These are phyloP conservation scores for Colletotrichum sp. DNA, from an alignment of 2,329 filamentous ascomycete genomes.

Conservation along the genomic window DNA sequence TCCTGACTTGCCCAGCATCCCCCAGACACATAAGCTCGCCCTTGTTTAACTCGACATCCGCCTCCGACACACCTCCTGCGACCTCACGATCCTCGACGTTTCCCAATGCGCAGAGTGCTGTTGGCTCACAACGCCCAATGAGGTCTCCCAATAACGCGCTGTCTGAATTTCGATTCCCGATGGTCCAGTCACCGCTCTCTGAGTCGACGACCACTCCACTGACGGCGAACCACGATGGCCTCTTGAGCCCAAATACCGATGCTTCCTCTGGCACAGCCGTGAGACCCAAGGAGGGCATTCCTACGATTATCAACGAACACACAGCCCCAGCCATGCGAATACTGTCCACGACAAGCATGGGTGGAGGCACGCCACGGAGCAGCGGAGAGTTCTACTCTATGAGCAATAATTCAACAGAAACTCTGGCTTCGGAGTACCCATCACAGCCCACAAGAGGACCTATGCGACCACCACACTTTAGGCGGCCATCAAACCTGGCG, in stretches of 20 bases:
- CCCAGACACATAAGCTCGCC: slow-evolving; percentile 54
- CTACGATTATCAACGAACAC: slow-evolving; percentile 58
- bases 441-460: slow-evolving; percentile 34
- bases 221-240: slow-evolving; percentile 38
- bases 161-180: slow-evolving; percentile 64
- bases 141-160: slow-evolving; percentile 48
- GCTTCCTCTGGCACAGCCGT: slow-evolving; percentile 32
- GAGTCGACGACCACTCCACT: slow-evolving; percentile 33
- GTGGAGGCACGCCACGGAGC: slow-evolving; percentile 80
- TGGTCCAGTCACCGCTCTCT: slow-evolving; percentile 45
- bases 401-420: slow-evolving; percentile 95
- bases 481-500: slow-evolving; percentile 50
- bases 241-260: slow-evolving; percentile 42
- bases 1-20: slow-evolving; percentile 25
- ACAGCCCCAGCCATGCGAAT: slow-evolving; percentile 69
- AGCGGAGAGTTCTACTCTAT: slow-evolving; percentile 95
- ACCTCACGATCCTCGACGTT: slow-evolving; percentile 46
- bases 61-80: slow-evolving; percentile 51
- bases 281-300: slow-evolving; percentile 49
- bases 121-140: slow-evolving; percentile 42
- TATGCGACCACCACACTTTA: slow-evolving; percentile 53
- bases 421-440: slow-evolving; percentile 86
- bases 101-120: slow-evolving; percentile 48
- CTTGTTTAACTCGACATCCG: slow-evolving; percentile 60
- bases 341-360: slow-evolving; percentile 77